Percentiles rank a stretch among this genome's conserved stretches.
phyloP scores from a whole-genome alignment of 805 yeast genomes.

The Jamesozyma gamospora region DNA sequence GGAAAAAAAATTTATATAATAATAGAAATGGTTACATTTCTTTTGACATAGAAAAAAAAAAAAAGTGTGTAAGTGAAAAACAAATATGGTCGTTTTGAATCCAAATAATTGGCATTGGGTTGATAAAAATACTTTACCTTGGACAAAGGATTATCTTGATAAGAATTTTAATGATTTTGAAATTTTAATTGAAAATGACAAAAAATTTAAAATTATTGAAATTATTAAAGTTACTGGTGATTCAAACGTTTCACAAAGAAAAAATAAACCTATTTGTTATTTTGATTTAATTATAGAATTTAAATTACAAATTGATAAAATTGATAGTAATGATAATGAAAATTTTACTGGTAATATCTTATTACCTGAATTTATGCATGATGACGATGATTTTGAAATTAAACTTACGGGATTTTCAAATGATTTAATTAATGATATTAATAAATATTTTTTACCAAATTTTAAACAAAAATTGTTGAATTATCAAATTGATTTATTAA shows the following conservation, averaged over 20 bases:
- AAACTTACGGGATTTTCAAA: constrained; percentile 35
- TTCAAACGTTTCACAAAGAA: constrained; percentile 76
- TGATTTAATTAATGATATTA: constrained; percentile 33
- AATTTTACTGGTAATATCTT: constrained; percentile 36
- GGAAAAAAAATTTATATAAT: too few species aligned
- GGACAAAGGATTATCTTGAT: constrained; percentile 46
- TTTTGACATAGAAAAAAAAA: background rate
- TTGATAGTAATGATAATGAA: constrained; percentile 24
- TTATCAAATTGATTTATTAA: constrained; percentile 55
- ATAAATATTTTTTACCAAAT: constrained; percentile 42
- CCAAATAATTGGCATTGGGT: constrained; percentile 77
- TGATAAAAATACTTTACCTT: constrained; percentile 55
- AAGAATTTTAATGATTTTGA: constrained; percentile 26
- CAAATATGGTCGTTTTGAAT: constrained; percentile 53
- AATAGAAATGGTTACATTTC: too few species aligned
- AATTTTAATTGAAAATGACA: constrained; percentile 8
- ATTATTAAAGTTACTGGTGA: constrained; percentile 52
- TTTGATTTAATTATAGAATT: constrained; percentile 54
- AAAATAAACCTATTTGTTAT: constrained; percentile 69
- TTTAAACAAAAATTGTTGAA: constrained; percentile 38
- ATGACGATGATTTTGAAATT: constrained; percentile 59
- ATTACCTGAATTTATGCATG: constrained; percentile 67
- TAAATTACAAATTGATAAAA: constrained; percentile 30
- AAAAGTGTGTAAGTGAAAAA: background rate
- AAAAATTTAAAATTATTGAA: constrained; percentile 27